Evolutionary conservation across 2,329 filamentous ascomycete genomes (phyloP).

Genomic region (Stagonosporopsis vannaccii): DNA sequence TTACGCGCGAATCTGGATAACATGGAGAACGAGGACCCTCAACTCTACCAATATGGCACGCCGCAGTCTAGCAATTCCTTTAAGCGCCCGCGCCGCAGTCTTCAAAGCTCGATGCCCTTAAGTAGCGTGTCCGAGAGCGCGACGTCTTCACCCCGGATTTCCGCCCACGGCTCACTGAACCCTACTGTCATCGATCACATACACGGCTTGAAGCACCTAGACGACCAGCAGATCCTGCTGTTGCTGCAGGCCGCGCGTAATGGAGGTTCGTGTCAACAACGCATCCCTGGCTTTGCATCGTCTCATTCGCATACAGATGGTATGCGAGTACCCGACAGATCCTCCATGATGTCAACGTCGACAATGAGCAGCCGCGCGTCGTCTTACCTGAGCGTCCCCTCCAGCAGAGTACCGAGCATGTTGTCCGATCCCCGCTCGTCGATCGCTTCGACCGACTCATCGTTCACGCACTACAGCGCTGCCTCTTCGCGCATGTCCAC

Average conservation of each 20-base stretch:
- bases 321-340: constrained; percentile 47
- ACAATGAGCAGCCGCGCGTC: constrained; percentile 47
- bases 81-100: constrained; percentile 49
- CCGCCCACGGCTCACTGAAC: constrained; percentile 43
- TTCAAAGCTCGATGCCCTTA: constrained; percentile 47
- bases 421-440: constrained; percentile 48
- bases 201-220: constrained; percentile 50
- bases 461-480: constrained; percentile 48
- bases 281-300: constrained; percentile 18
- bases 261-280: constrained; percentile 41
- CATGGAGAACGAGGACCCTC: constrained; percentile 50
- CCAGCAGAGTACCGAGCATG: constrained; percentile 49
- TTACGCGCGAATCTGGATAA: constrained; percentile 40
- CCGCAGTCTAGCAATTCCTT: constrained; percentile 46
- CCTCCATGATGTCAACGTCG: constrained; percentile 42
- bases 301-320: constrained; percentile 42
- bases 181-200: constrained; percentile 50
- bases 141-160: constrained; percentile 46
- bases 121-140: constrained; percentile 48
- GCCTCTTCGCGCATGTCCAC: constrained; percentile 48
- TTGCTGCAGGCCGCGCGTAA: constrained; percentile 48
- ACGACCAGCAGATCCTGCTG: constrained; percentile 49
- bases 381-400: constrained; percentile 48
- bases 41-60: constrained; percentile 46
- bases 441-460: constrained; percentile 49